Base-by-base conservation (phyloP, 1,284 basidiomycete species). In the Cerioporus squamosus region DNA sequence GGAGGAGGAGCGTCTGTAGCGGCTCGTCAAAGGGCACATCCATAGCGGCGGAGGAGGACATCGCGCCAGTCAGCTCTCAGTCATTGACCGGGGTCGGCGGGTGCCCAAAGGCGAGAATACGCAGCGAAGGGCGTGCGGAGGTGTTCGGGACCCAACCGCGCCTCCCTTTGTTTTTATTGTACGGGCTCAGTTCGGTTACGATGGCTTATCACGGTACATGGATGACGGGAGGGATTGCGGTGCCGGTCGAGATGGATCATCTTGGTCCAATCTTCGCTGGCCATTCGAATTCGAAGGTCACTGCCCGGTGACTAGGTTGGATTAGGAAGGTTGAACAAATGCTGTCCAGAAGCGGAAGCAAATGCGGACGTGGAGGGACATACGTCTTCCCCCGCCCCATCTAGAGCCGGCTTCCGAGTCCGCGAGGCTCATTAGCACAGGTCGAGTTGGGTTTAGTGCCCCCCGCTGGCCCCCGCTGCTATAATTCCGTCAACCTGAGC, bases 1-100 rank as follows among this genome's bases (percentile, higher is more conserved):
- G 64, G 46, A 46, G 36, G 43, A 67, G 56, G 51, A 67, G 65
- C 47, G 63, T 68, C 61, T 65, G 65, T 53, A 66, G 55, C 29
- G 66, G 56, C 58, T 62, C 60, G 48, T 53, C 42, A 51, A 65
- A 54, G 44, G 65, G 62, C 38, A 67, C 51, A 55, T 62, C 60
- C 57, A 63, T 51, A 20, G 48, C 47, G 10, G 57, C 38, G 24
- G 56, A 51, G 40, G 56, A 53, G 55, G 63, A 65, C 70, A 71
- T 70, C 57, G 55, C 59, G 64, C 45, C 61, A 61, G 22, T 60
- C 55, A 57, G 55, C 55, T 33, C 20, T 45, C 61, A 63, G 59
- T 56, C 66, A 62, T 64, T 45, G 57, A 64, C 61, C 55, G 49
- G 53, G 51, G 55, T 58, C 49, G 45, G 45, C 53, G 53, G 44